Evolutionary conservation across 163 green algal species (phyloP).

Genomic region (Trebouxia gelatinosa): DNA sequence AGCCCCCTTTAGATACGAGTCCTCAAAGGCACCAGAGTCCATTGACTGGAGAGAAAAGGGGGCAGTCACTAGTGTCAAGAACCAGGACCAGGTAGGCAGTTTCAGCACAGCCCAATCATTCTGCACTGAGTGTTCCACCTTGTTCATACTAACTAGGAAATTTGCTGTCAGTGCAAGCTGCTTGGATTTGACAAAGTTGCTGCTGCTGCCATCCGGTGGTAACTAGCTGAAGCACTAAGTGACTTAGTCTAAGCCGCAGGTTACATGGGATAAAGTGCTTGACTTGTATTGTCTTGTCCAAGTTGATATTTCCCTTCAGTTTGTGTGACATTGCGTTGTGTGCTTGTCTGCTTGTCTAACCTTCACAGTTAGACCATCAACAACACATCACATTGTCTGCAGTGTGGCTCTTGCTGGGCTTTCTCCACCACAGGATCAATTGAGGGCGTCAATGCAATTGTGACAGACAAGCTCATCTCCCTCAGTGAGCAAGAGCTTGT

Average conservation of each 20-base stretch:
- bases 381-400: constrained; percentile 19
- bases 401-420: constrained; percentile 87
- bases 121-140: no score
- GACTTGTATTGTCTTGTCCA: no score
- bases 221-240: no score
- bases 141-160: no score
- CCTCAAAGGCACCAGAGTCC: constrained; percentile 45
- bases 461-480: constrained; percentile 78
- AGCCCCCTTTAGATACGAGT: constrained; percentile 59
- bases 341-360: no score
- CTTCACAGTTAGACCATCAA: background rate
- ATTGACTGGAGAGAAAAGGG: constrained; percentile 85
- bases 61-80: constrained; percentile 92
- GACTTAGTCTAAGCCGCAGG: no score
- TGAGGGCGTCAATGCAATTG: constrained; percentile 91
- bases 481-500: constrained; percentile 97
- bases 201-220: no score
- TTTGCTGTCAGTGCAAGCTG: no score
- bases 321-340: no score
- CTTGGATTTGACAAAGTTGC: no score
- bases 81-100: constrained; percentile 69
- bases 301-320: no score
- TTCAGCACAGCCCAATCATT: background rate
- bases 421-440: constrained; percentile 92
- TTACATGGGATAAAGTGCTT: no score